Evolutionary conservation across 176 grass and related monocot species (phyloP).

Genomic region (Coix lacrymajobi): DNA sequence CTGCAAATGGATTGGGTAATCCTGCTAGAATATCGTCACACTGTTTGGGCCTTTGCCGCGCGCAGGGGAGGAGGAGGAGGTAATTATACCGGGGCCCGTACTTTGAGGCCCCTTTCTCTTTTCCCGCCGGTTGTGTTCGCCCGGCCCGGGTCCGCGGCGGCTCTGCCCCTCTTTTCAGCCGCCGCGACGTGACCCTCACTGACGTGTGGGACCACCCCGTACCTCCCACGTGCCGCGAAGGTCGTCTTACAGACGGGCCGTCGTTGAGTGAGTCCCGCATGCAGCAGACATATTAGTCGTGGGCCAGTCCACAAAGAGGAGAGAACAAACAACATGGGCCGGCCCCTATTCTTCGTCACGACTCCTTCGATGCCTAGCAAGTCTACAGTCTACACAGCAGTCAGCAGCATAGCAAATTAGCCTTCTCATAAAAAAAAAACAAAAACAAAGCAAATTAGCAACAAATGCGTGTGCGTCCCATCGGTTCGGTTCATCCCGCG

Average conservation of each 20-base stretch:
- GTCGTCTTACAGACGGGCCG: not conserved
- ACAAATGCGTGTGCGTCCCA: too few species aligned
- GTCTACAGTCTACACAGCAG: too few species aligned
- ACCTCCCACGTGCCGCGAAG: not conserved
- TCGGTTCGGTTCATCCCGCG: not conserved
- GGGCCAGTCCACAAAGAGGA: not conserved
- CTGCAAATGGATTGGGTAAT: too few species aligned
- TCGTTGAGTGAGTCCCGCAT: not conserved
- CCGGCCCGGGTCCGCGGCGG: too few species aligned
- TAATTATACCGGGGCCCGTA: conserved; percentile 43
- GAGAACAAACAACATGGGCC: not conserved
- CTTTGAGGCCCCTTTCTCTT: conserved; percentile 24
- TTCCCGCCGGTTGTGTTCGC: conserved; percentile 33
- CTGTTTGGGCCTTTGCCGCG: too few species aligned
- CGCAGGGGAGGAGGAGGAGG: too few species aligned
- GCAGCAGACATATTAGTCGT: not conserved
- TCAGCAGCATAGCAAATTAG: not conserved
- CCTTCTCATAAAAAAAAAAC: too few species aligned
- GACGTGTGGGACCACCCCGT: not conserved
- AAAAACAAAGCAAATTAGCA: too few species aligned
- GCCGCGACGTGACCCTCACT: not conserved
- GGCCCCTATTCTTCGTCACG: not conserved
- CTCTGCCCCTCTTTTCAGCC: not conserved
- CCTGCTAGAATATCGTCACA: too few species aligned
- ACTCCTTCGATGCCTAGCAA: too few species aligned